Evolutionary conservation across 164 flowering plant species (phyloP), one percentile per base, ranked within the genome.

Genomic region (Dillenia turbinata): DNA sequence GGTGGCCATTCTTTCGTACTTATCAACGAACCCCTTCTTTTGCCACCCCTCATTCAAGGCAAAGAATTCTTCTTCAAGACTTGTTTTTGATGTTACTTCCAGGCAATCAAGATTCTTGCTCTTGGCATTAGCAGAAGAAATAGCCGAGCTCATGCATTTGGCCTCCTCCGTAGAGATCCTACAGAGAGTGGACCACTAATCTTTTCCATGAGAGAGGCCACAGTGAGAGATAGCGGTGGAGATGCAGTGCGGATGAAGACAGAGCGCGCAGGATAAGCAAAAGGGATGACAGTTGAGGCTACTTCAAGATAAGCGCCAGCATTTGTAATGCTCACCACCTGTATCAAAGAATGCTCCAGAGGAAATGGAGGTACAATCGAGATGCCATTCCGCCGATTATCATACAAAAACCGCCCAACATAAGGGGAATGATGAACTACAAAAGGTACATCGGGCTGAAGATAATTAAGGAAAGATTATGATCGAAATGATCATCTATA

Each of bases 191-290:
- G 98, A 1, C 87, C 88, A 0, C 55, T 33, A 0, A 86, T 80
- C 66, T 93, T 93, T 71, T 84, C 92, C 81, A 92, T 85, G 12
- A 92, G 63, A 0, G 90, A 78, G 13, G 90, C 95, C 14, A 92
- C 89, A 2, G 87, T 83, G 56, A 85, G 81, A 22, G 77, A 81
- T 13, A 80, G 26, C 2, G 90, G 83, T 9, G 81, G 50, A 11
- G 84, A 48, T 12, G 84, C 78, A 16, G 70, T 17, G n/a, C 74
- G 69, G 10, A 74, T 45, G 73, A 87, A 79, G 26, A 69, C 64
- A 1, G 83, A 68, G 12, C 65, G 76, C 9, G 81, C 70, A 17
- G 88, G 83, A 14, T 85, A 66, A 10, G 71, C 49, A 60, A 85
- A 85, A 0, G 94, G 87, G 17, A 83, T 57, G 11, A 75, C 66